Percentiles rank a stretch among this genome's conserved stretches.
Evolutionary conservation across 1,284 basidiomycete species (phyloP).

Genomic region (Ceratobasidium theobromae): DNA sequence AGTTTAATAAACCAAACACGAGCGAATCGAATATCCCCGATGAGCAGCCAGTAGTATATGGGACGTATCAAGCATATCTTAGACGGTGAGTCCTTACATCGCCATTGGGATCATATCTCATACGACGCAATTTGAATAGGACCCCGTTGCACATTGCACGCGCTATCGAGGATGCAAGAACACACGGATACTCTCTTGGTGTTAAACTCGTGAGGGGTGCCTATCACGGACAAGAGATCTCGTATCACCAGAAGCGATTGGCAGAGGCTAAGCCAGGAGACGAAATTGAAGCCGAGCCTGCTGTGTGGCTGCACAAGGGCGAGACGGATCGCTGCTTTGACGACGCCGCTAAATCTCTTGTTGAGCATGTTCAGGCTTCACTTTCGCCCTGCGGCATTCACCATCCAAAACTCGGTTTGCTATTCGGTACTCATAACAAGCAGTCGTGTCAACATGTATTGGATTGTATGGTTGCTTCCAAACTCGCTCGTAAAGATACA

Average conservation of each 20-base stretch:
- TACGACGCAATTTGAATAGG: slow-evolving; percentile 47
- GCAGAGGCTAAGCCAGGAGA: neutral
- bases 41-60: slow-evolving; percentile 69
- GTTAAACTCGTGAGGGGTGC: slow-evolving; percentile 95
- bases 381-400: slow-evolving; percentile 45
- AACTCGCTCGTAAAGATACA: slow-evolving; percentile 33
- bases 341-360: slow-evolving; percentile 60
- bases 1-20: slow-evolving; percentile 58
- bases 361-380: slow-evolving; percentile 57
- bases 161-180: slow-evolving; percentile 68
- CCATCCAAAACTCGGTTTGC: slow-evolving; percentile 10
- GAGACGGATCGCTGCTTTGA: slow-evolving; percentile 86
- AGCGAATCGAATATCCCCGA: slow-evolving; percentile 33
- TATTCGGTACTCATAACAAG: slow-evolving; percentile 22
- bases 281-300: slow-evolving; percentile 46
- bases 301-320: slow-evolving; percentile 66
- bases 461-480: slow-evolving; percentile 18
- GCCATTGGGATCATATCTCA: no score
- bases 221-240: slow-evolving; percentile 80
- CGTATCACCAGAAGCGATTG: slow-evolving; percentile 4
- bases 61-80: slow-evolving; percentile 85
- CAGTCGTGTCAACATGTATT: slow-evolving; percentile 26
- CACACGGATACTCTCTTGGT: slow-evolving; percentile 76
- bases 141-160: slow-evolving; percentile 67
- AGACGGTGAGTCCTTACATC: slow-evolving; percentile 52